These are phyloP conservation scores for Exobasidium cylindrosporum DNA, from an alignment of 1,284 basidiomycete species.

Conservation along the genomic window DNA sequence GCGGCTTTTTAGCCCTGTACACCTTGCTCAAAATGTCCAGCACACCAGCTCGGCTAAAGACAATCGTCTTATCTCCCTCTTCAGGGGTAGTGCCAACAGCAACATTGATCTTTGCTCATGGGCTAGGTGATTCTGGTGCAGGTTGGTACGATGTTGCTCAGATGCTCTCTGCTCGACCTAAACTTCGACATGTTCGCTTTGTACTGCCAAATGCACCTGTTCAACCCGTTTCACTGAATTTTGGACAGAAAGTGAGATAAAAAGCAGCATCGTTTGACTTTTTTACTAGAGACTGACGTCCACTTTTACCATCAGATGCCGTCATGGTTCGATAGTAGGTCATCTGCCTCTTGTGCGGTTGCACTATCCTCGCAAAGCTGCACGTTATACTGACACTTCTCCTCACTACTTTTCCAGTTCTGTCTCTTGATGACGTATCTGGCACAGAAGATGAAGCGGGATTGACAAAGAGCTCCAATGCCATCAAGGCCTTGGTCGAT, in stretches of 20 bases:
- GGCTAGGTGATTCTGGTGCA: conserved; percentile 49
- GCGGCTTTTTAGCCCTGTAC: neutral
- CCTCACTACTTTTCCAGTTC: conserved; percentile 4
- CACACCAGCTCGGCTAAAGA: conserved; percentile 35
- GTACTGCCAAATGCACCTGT: conserved; percentile 53
- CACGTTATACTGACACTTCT: neutral
- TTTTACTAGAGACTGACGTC: too few species aligned
- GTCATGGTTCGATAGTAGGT: conserved; percentile 53
- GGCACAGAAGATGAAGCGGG: conserved; percentile 49
- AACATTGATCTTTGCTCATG: conserved; percentile 50
- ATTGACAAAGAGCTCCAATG: conserved; percentile 36
- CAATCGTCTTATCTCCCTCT: conserved; percentile 45
- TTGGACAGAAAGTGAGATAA: conserved; percentile 38
- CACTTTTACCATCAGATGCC: conserved; percentile 33
- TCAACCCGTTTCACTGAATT: conserved; percentile 52
- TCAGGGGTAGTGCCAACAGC: conserved; percentile 44
- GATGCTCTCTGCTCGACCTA: conserved; percentile 48
- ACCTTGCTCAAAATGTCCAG: neutral
- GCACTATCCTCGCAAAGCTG: conserved; percentile 12
- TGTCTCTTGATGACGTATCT: conserved; percentile 41
- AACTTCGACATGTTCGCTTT: conserved; percentile 49
- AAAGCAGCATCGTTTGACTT: neutral
- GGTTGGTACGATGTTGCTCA: conserved; percentile 53
- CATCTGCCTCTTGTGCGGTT: conserved; percentile 33
- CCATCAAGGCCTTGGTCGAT: conserved; percentile 43